Evolutionary conservation across 2,329 filamentous ascomycete species (phyloP).

Genomic region (Akanthomyces lecanii): DNA sequence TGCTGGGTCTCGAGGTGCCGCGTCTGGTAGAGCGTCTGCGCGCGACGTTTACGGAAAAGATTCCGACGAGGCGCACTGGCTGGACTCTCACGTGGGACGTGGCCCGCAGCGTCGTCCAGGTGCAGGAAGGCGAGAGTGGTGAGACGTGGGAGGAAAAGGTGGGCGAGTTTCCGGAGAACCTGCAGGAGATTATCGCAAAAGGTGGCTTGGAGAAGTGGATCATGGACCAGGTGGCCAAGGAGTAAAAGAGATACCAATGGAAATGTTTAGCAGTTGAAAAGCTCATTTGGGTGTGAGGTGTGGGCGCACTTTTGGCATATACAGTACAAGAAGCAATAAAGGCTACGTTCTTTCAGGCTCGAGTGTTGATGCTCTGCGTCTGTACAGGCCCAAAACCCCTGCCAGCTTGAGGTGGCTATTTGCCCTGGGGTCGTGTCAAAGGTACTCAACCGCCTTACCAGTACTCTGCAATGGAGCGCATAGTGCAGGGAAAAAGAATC

Average conservation of each 20-base stretch:
- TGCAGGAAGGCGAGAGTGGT: slow-evolving; percentile 22
- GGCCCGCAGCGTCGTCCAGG: slow-evolving; percentile 18
- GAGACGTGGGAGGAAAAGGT: slow-evolving; percentile 25
- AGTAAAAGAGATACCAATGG: not conserved
- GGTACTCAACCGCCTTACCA: no score
- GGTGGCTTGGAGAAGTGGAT: slow-evolving; percentile 23
- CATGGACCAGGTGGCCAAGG: slow-evolving; percentile 30
- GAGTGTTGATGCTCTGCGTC: no score
- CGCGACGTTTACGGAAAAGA: slow-evolving; percentile 54
- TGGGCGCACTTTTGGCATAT: no score
- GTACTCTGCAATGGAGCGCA: no score
- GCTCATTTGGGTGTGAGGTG: no score
- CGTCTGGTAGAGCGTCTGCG: slow-evolving; percentile 62
- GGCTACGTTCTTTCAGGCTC: no score
- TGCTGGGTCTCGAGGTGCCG: slow-evolving; percentile 69
- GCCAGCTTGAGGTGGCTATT: no score
- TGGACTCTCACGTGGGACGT: slow-evolving; percentile 52
- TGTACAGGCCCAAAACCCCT: no score
- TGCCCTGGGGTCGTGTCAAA: no score
- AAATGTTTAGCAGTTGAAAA: not conserved
- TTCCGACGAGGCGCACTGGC: slow-evolving; percentile 67
- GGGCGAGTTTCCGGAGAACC: slow-evolving; percentile 22
- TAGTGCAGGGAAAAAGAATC: no score
- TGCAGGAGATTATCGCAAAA: slow-evolving; percentile 27
- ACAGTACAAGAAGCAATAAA: no score